phyloP scores from a whole-genome alignment of 2,329 filamentous ascomycete species.

The Alternaria brassicicola region DNA sequence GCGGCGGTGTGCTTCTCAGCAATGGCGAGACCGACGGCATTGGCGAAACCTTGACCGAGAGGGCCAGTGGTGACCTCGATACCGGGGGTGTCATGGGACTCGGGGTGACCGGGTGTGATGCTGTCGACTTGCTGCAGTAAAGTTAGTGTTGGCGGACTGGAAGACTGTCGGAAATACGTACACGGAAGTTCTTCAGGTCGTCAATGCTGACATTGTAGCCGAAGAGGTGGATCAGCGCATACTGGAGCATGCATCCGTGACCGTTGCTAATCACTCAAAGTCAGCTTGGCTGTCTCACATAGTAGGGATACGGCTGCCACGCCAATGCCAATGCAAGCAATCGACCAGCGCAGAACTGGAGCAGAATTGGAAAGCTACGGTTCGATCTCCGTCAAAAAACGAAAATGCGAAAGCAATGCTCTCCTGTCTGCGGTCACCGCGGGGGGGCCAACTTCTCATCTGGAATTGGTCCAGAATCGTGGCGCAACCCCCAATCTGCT shows the following conservation, averaged over 20 bases:
- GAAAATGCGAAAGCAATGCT: slow-evolving; percentile 9
- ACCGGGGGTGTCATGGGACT: slow-evolving; percentile 94
- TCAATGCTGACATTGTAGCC: slow-evolving; percentile 87
- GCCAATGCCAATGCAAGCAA: neutral
- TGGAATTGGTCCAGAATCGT: slow-evolving; percentile 1
- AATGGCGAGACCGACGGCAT: slow-evolving; percentile 97
- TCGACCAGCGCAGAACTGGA: neutral
- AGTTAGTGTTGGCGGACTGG: slow-evolving; percentile 31
- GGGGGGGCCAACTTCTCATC: slow-evolving; percentile 23
- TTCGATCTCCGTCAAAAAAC: neutral
- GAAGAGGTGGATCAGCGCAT: slow-evolving; percentile 95
- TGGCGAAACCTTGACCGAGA: slow-evolving; percentile 95
- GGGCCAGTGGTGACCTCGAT: slow-evolving; percentile 98
- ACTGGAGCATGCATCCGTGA: slow-evolving; percentile 99
- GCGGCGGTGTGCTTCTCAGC: slow-evolving; percentile 90
- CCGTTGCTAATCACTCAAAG: slow-evolving; percentile 74
- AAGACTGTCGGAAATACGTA: slow-evolving; percentile 66
- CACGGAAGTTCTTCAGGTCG: slow-evolving; percentile 95
- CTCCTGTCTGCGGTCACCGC: slow-evolving; percentile 13
- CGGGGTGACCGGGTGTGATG: slow-evolving; percentile 95
- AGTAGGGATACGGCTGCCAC: neutral
- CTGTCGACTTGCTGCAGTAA: slow-evolving; percentile 65
- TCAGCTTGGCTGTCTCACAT: neutral
- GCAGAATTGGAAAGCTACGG: neutral
- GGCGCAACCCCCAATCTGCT: neutral